Percentiles rank a stretch among this genome's conserved stretches.
Evolutionary conservation across 441 rosid genomes (phyloP).

Genomic region (Brassica balearica): DNA sequence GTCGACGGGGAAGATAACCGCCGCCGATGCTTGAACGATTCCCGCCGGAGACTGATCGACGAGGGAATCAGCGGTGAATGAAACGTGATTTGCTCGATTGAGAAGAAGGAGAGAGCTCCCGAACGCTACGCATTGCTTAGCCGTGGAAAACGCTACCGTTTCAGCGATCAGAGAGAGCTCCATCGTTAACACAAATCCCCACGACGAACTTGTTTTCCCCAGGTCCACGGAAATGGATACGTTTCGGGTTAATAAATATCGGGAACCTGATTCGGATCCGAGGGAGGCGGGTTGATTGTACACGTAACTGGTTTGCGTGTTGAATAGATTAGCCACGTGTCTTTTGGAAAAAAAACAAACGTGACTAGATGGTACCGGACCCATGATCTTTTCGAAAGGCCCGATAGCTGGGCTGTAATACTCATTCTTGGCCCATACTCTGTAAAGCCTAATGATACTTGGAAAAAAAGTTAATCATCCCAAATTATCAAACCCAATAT

Average conservation of each 20-base stretch:
- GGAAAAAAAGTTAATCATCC: not conserved
- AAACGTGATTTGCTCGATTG: constrained; percentile 39
- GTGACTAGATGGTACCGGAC: not conserved
- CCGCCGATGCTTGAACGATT: constrained; percentile 45
- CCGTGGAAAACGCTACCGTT: constrained; percentile 48
- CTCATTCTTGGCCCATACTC: not conserved
- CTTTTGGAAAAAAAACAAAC: not conserved
- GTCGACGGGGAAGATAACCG: constrained; percentile 51
- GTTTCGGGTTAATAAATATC: constrained; percentile 10
- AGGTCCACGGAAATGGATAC: not conserved
- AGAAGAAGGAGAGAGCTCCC: constrained; percentile 51
- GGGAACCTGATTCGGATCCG: constrained; percentile 11
- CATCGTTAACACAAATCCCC: constrained; percentile 33
- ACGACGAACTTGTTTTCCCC: not conserved
- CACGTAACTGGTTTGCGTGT: constrained; percentile 37
- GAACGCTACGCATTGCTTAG: constrained; percentile 61
- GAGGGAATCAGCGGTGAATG: constrained; percentile 42
- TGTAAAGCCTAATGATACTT: not conserved
- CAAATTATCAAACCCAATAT: not conserved
- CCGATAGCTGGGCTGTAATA: not conserved
- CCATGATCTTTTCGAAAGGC: not conserved
- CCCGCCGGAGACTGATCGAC: constrained; percentile 45
- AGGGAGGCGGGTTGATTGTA: constrained; percentile 23
- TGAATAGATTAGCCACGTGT: constrained; percentile 28
- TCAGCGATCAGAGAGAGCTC: constrained; percentile 60